phyloP scores from a whole-genome alignment of 441 rosid species.

The Adansonia rubrostipa region DNA sequence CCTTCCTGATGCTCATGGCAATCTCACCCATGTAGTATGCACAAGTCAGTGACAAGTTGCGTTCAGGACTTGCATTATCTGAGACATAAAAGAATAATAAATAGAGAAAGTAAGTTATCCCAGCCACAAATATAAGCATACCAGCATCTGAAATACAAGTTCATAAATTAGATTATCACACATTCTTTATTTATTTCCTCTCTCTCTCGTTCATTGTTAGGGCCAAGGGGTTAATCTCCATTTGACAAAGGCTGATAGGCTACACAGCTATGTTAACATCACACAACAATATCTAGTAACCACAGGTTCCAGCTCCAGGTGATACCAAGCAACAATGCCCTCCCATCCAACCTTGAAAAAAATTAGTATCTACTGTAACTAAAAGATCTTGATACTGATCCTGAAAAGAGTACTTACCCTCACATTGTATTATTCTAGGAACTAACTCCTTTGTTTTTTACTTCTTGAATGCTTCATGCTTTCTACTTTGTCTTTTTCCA shows the following conservation, averaged over 20 bases:
- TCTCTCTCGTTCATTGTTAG: not conserved
- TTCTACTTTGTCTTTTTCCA: constrained; percentile 10
- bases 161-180: not conserved
- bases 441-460: not conserved
- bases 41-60: constrained; percentile 78
- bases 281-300: not conserved
- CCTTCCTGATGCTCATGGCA: constrained; percentile 95
- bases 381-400: not conserved
- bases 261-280: not conserved
- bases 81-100: constrained; percentile 32
- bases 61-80: constrained; percentile 91
- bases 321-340: not conserved
- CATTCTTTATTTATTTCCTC: not conserved
- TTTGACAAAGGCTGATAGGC: not conserved
- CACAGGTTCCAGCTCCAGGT: constrained; percentile 3
- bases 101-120: constrained; percentile 21
- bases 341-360: not conserved
- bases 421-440: not conserved
- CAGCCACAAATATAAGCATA: constrained; percentile 15
- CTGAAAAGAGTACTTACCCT: not conserved
- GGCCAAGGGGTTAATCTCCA: not conserved
- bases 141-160: constrained; percentile 18
- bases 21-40: constrained; percentile 94
- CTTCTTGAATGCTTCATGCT: not conserved
- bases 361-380: not conserved